Evolutionary conservation across 805 yeast species (phyloP), one percentile per base, ranked within the genome.

Genomic region (Yarrowia phangngaensis): DNA sequence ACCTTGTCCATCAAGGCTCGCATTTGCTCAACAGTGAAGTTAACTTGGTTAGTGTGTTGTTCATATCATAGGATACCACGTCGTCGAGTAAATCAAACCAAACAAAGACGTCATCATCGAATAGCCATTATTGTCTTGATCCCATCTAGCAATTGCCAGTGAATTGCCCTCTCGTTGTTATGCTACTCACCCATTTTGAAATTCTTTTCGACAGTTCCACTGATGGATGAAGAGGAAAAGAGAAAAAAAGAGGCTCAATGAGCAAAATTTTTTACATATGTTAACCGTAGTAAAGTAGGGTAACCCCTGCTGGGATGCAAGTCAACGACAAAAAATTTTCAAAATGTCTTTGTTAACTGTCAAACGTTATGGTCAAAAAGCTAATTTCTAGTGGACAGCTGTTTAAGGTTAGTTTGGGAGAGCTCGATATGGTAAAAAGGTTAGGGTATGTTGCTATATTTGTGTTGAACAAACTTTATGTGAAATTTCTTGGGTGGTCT

Each of bases 1-100:
- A 89, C 96, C 77, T 83, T 84, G 94, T 92, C 97, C 98, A 90
- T 90, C 76, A 90, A 82, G 70, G 75, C 88, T 79, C 98, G 95
- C 83, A 92, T 90, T 79, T 92, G 97, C 75, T 57, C 60, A 51
- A 57, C 59, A 40, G 60, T 57, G 60, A 57, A 57, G 56, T 57
- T 57, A 52, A 57, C 60, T 54, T 51, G 30, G 15, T 31, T 49
- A 20, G 19, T 22, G 9, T 29, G 8, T 15, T n/a, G 15, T 17
- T n/a, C n/a, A n/a, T n/a, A n/a, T n/a, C n/a, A n/a, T n/a, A n/a
- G 28, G n/a, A 8, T 22, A 22, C 28, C 28, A 26, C 28, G 28
- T 26, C 14, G 28, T 12, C 28, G n/a, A n/a, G n/a, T n/a, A n/a
- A n/a, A n/a, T n/a, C n/a, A n/a, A n/a, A n/a, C n/a, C n/a, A n/a